A percentile compares a stretch with the other conserved stretches of the same genome.
phyloP scores from a whole-genome alignment of 2,329 filamentous ascomycete genomes.

The Byssothecium circinans region DNA sequence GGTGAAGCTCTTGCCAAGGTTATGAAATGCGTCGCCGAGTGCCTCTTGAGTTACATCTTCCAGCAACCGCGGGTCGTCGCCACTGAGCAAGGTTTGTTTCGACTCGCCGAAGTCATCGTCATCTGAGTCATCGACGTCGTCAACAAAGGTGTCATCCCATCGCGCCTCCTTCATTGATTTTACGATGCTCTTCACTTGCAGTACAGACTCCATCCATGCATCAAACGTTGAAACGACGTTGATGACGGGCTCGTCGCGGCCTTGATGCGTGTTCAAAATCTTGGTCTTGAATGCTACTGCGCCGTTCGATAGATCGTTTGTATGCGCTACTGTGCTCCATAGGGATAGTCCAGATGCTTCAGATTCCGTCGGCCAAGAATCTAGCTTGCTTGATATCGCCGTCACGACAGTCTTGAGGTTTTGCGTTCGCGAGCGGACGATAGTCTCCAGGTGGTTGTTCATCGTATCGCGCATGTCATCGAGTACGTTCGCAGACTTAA shows the following conservation, averaged over 20 bases:
- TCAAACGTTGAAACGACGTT: conserved; percentile 65
- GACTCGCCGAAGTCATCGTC: conserved; percentile 72
- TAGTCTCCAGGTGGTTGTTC: conserved; percentile 65
- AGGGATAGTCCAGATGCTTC: conserved; percentile 57
- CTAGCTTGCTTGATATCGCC: conserved; percentile 64
- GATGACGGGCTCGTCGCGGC: conserved; percentile 68
- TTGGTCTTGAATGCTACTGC: conserved; percentile 69
- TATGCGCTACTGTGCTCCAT: conserved; percentile 68
- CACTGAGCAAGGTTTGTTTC: conserved; percentile 68
- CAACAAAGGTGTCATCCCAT: conserved; percentile 75
- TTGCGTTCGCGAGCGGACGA: conserved; percentile 65
- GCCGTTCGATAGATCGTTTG: conserved; percentile 66
- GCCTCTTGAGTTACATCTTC: conserved; percentile 61
- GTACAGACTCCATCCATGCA: conserved; percentile 73
- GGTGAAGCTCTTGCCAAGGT: conserved; percentile 60
- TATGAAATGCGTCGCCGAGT: conserved; percentile 59
- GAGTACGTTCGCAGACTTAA: conserved; percentile 69
- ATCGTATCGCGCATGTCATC: conserved; percentile 68
- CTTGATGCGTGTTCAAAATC: conserved; percentile 70
- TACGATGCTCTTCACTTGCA: conserved; percentile 64
- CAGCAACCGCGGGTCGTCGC: conserved; percentile 69
- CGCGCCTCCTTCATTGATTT: conserved; percentile 66
- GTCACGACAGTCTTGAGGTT: conserved; percentile 67
- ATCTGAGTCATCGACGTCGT: conserved; percentile 73
- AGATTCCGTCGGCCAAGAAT: conserved; percentile 54